Percentiles rank a stretch among this genome's conserved stretches.
Conservation (phyloP, 352 stramenopile species). For the Pythium phragmiticola region DNA sequence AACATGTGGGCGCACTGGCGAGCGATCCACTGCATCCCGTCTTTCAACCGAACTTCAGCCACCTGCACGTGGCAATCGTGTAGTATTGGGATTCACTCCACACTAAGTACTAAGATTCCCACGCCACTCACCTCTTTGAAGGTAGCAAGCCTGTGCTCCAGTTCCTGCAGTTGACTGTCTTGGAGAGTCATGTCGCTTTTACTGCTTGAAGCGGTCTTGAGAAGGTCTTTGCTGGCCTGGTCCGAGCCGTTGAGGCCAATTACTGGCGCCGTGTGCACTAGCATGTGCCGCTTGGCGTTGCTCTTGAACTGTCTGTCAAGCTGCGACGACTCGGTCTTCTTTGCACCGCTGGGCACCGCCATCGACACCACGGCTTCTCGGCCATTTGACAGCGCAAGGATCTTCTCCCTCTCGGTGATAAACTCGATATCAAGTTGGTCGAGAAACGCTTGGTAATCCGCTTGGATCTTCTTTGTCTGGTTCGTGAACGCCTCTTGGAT, state of each 20-base stretch:
- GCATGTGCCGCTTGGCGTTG: slow-evolving; percentile 36
- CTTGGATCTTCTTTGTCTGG: slow-evolving; percentile 51
- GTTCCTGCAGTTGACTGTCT: slow-evolving; percentile 22
- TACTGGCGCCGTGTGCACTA: slow-evolving; percentile 34
- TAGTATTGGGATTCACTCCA: no score
- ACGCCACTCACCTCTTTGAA: slow-evolving; percentile 17
- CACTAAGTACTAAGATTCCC: background rate
- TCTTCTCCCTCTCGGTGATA: slow-evolving; percentile 32
- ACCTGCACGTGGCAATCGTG: no score
- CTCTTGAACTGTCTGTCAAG: slow-evolving; percentile 36
- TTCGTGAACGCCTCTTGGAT: slow-evolving; percentile 69
- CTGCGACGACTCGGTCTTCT: background rate
- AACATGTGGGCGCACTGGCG: slow-evolving; percentile 62
- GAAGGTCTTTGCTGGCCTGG: background rate
- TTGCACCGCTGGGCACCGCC: no score
- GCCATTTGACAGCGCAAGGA: slow-evolving; percentile 19
- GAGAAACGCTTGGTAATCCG: slow-evolving; percentile 43
- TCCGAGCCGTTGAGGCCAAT: slow-evolving; percentile 16
- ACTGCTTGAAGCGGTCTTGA: background rate
- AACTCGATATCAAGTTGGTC: slow-evolving; percentile 45
- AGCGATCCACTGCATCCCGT: slow-evolving; percentile 54
- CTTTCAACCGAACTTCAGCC: slow-evolving; percentile 38
- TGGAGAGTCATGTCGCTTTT: slow-evolving; percentile 14
- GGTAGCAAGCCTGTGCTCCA: slow-evolving; percentile 14
- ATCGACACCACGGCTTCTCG: background rate